A percentile compares a stretch with the other conserved stretches of the same genome.
phyloP scores from a whole-genome alignment of 202 grass and related monocot genomes.

The Cymbopogon flexuosus region DNA sequence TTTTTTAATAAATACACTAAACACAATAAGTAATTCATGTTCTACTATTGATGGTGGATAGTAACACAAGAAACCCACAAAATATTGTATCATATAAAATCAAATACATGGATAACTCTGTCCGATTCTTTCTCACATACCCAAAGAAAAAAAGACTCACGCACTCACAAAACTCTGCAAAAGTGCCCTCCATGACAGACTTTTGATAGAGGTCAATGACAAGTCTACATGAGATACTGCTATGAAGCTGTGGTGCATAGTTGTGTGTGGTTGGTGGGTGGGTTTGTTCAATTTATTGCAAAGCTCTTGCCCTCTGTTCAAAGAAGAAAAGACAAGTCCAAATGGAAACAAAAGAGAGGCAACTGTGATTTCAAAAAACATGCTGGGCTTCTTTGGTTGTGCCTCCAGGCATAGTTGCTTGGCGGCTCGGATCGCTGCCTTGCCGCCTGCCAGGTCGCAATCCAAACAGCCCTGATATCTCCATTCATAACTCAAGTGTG shows the following conservation, averaged over 20 bases:
- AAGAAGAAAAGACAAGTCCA: background rate
- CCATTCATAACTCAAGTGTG: slow-evolving; percentile 7
- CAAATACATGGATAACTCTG: slow-evolving; percentile 1
- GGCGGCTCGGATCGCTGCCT: too few relatives aligned
- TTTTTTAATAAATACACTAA: slow-evolving; percentile 8
- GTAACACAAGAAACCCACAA: slow-evolving; percentile 6
- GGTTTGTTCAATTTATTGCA: background rate
- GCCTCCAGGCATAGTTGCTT: too few relatives aligned
- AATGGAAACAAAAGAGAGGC: background rate
- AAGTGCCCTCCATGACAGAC: background rate
- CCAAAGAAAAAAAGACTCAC: too few relatives aligned
- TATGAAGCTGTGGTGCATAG: background rate
- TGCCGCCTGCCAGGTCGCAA: too few relatives aligned
- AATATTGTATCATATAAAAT: background rate
- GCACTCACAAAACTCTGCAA: background rate
- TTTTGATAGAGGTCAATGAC: slow-evolving; percentile 4
- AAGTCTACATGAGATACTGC: background rate
- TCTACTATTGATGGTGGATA: background rate
- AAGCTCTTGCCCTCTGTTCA: background rate
- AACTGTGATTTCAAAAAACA: background rate
- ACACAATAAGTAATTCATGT: background rate
- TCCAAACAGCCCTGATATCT: background rate
- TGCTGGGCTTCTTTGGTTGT: background rate
- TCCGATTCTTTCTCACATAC: background rate
- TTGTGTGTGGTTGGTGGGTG: background rate